phyloP scores from a whole-genome alignment of 2,329 filamentous ascomycete species.

The Intubia oerlemansii region DNA sequence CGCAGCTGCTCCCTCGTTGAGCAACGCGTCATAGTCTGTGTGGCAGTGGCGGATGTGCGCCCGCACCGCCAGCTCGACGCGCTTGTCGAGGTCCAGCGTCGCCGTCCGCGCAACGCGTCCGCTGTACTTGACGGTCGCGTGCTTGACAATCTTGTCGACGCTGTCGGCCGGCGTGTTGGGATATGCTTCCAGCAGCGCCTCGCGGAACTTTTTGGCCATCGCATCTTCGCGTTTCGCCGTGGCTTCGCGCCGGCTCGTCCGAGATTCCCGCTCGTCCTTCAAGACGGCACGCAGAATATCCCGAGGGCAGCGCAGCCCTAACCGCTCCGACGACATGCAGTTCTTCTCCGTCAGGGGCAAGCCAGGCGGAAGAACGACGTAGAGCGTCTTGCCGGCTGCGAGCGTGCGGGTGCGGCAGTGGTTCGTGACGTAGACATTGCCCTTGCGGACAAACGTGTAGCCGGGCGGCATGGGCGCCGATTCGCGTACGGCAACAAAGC shows the following conservation, averaged over 20 bases:
- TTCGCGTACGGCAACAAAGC: no score
- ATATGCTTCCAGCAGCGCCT: conserved; percentile 17
- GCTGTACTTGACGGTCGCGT: conserved; percentile 22
- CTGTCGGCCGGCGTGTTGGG: conserved; percentile 17
- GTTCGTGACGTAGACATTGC: conserved; percentile 20
- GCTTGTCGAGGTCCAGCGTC: conserved; percentile 16
- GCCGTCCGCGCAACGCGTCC: conserved; percentile 24
- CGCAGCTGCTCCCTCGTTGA: no score
- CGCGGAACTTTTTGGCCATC: conserved; percentile 13
- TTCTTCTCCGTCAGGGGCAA: no score
- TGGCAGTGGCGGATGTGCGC: conserved; percentile 26
- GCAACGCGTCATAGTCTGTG: conserved; percentile 26
- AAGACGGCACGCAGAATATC: conserved; percentile 12
- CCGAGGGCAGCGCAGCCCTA: conserved; percentile 20
- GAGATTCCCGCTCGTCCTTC: conserved; percentile 13
- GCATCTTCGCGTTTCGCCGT: conserved; percentile 15
- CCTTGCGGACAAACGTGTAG: conserved; percentile 20
- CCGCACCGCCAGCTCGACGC: conserved; percentile 22
- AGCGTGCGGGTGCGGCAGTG: conserved; percentile 18
- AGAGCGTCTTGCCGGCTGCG: conserved; percentile 14
- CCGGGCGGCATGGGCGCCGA: conserved; percentile 15
- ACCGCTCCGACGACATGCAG: conserved; percentile 2
- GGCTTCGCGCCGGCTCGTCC: conserved; percentile 12
- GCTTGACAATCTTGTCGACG: conserved; percentile 15
- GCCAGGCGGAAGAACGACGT: no score